A percentile compares a stretch with the other conserved stretches of the same genome.
phyloP scores from a whole-genome alignment of 257 asterid species.

The Solanum pinnatisectum region DNA sequence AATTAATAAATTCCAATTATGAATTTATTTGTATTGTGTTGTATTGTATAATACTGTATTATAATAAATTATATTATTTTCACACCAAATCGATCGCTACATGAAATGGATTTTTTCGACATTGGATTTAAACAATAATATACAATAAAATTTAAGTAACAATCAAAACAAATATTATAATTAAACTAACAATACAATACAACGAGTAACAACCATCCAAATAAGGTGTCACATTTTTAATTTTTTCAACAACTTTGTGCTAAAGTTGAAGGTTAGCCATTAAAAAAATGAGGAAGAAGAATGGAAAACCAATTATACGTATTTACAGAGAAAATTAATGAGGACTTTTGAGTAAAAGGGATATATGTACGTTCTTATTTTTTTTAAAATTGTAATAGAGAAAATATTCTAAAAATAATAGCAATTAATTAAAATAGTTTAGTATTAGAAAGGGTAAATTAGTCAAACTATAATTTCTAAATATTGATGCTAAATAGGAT shows the following conservation, averaged over 20 bases:
- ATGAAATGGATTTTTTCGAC: fast-evolving
- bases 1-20: too few species aligned
- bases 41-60: too few species aligned
- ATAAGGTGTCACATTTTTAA: too few species aligned
- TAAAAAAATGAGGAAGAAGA: not conserved
- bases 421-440: not conserved
- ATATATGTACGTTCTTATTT: too few species aligned
- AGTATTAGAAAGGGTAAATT: not conserved
- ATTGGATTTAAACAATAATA: too few species aligned
- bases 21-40: not conserved
- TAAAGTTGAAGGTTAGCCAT: not conserved
- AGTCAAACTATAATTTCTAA: not conserved
- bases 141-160: too few species aligned
- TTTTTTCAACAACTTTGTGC: not conserved
- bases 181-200: too few species aligned
- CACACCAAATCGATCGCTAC: not conserved
- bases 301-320: not conserved
- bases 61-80: fast-evolving
- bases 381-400: too few species aligned
- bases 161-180: too few species aligned
- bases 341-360: not conserved
- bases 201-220: too few species aligned
- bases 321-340: not conserved
- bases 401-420: too few species aligned
- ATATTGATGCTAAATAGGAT: not conserved